Evolutionary conservation across 257 asterid genomes (phyloP), one percentile per base, ranked within the genome.

Genomic region (Striga asiatica): DNA sequence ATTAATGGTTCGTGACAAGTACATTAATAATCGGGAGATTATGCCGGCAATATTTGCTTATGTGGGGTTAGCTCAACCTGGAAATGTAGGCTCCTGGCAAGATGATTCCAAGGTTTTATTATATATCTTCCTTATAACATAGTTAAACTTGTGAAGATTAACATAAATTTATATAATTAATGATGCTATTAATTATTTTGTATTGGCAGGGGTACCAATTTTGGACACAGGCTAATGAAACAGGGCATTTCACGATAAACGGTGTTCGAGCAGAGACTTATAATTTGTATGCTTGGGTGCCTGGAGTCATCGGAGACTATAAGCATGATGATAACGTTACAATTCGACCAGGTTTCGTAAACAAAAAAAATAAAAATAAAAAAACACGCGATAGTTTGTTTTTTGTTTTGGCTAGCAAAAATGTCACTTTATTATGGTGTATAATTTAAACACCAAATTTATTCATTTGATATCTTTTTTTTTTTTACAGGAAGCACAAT

Each of bases 191-290:
- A n/a, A n/a, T n/a, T n/a, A n/a, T n/a, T n/a, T n/a, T n/a, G n/a
- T n/a, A n/a, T n/a, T n/a, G n/a, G n/a, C 61, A 84, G 94, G 87
- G 79, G n/a, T 88, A 88, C 63, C 97, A 88, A 69, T 88, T 88
- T 50, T 84, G 97, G 97, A 65, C 58, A 6, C 64, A 38, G 65
- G 66, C 86, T 0, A 79, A 80, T 62, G 61, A 60, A 25, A 46
- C 4, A 14, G 97, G 93, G 11, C 8, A 64, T 28, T 88, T 82
- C 47, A 61, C 54, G 0, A 82, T 84, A 19, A 54, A 11, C 2
- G 51, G 56, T 16, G 65, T 88, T 17, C 56, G 79, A 24, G 56
- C 79, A 8, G 82, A 77, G n/a, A 71, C 28, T 5, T 88, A 88
- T 54, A 76, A 46, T 22, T 50, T 84, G 50, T 80, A 84, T 53